Evolutionary conservation across 1,284 basidiomycete genomes (phyloP).

Genomic region (Irpex sp.): DNA sequence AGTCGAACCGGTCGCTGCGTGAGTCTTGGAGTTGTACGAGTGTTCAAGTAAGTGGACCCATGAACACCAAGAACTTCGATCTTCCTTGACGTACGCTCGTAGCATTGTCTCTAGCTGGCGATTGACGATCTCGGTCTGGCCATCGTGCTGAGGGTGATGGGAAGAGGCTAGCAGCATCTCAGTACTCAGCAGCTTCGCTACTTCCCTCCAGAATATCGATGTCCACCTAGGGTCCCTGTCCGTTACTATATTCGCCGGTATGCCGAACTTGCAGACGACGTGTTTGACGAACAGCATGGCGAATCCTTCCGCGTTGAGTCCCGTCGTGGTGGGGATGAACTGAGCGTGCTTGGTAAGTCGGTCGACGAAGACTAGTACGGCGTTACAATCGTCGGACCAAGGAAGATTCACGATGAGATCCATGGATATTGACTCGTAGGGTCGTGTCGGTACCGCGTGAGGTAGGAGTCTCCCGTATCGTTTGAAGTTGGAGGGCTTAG

Average conservation of each 20-base stretch:
- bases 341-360: no score
- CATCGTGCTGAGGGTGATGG: conserved; percentile 29
- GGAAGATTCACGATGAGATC: not conserved
- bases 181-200: conserved; percentile 13
- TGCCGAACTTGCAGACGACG: conserved; percentile 25
- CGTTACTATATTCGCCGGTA: conserved; percentile 32
- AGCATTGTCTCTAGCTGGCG: conserved; percentile 19
- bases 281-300: conserved; percentile 27
- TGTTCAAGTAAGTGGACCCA: not conserved
- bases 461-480: not conserved
- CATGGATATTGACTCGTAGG: conserved; percentile 24
- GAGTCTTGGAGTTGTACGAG: not conserved
- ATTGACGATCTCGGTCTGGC: conserved; percentile 25
- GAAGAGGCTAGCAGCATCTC: conserved; percentile 30
- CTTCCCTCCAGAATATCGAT: conserved; percentile 30
- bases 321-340: conserved; percentile 24
- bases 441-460: conserved; percentile 23
- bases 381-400: not conserved
- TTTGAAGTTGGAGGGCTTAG: not conserved
- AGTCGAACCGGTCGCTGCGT: not conserved
- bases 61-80: not conserved
- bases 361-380: no score
- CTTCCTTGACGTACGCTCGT: not conserved
- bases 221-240: conserved; percentile 37
- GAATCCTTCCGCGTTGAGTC: conserved; percentile 18